Evolutionary conservation across 352 stramenopile genomes (phyloP).

Genomic region (Phytophthora pluvialis): DNA sequence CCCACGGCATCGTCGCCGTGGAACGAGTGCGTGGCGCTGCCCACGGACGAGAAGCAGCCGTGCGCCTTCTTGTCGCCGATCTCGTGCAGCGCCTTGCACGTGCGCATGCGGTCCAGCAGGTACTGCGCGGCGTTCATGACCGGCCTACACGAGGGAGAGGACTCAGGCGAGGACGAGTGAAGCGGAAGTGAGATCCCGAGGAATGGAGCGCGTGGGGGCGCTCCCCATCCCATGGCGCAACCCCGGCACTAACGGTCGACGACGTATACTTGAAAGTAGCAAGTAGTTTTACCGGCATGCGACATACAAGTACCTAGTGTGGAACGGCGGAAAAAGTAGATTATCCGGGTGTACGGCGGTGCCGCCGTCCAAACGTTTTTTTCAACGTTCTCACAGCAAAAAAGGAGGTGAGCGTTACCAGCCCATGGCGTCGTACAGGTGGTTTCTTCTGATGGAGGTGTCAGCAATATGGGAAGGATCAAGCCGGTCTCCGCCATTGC

Average conservation of each 20-base stretch:
- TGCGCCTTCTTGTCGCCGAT: constrained; percentile 34
- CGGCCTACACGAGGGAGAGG: not conserved
- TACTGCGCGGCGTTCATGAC: constrained; percentile 73
- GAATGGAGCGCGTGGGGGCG: constrained; percentile 9
- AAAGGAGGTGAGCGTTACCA: constrained; percentile 17
- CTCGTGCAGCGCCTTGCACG: constrained; percentile 64
- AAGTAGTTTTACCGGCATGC: constrained; percentile 10
- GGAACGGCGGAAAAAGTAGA: not conserved
- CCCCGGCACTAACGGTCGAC: constrained; percentile 29
- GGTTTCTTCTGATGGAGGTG: constrained; percentile 10
- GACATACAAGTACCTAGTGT: not conserved
- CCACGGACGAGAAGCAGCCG: constrained; percentile 80
- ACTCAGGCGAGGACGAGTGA: constrained; percentile 11
- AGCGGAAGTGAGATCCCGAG: constrained; percentile 25
- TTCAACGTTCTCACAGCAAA: constrained; percentile 14
- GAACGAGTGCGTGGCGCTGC: constrained; percentile 78
- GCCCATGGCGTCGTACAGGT: not conserved
- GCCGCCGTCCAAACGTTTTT: constrained; percentile 23
- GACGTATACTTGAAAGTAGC: constrained; percentile 20
- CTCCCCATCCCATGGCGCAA: constrained; percentile 42
- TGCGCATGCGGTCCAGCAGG: constrained; percentile 77
- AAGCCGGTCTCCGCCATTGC: not conserved
- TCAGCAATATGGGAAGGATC: constrained; percentile 15
- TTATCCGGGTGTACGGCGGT: constrained; percentile 31
- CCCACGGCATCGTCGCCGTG: constrained; percentile 87